Conservation (phyloP, 169 alveolate genomes). For the Hammondia hammondi region DNA sequence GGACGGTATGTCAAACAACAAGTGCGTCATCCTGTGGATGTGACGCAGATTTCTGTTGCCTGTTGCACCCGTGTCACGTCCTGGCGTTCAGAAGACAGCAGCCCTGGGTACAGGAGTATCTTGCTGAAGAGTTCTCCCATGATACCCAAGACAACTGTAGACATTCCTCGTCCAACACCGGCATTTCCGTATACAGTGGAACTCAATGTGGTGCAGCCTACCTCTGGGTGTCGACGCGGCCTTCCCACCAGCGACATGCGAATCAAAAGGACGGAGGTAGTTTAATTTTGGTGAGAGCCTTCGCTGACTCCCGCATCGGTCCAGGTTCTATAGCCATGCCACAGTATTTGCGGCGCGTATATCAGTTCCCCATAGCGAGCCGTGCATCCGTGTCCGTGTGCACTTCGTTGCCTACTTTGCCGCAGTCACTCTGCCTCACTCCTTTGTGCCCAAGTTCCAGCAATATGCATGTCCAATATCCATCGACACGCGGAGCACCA, state of each 20-base stretch:
- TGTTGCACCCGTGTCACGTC: conserved; percentile 55
- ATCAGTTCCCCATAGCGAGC: conserved; percentile 1
- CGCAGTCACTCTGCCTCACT: neutral
- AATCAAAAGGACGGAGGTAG: neutral
- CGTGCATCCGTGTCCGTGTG: neutral
- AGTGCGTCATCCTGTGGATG: neutral
- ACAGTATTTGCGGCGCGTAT: neutral
- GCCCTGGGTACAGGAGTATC: conserved; percentile 50
- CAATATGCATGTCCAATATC: neutral
- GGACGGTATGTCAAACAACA: neutral
- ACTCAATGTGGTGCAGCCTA: neutral
- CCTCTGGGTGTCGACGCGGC: neutral
- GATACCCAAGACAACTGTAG: neutral
- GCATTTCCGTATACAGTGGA: neutral
- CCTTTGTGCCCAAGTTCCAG: neutral
- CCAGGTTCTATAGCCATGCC: conserved; percentile 11
- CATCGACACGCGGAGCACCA: neutral
- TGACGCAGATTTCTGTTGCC: conserved; percentile 7
- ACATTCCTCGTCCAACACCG: neutral
- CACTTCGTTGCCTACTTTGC: conserved; percentile 15
- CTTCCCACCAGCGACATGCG: neutral
- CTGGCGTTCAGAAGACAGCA: conserved; percentile 59
- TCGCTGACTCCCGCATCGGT: neutral
- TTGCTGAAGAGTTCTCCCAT: neutral
- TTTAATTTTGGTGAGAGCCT: neutral